These are phyloP conservation scores for Rhododendron griersonianum DNA, from an alignment of 148 eudicot genomes.

Conservation along the genomic window DNA sequence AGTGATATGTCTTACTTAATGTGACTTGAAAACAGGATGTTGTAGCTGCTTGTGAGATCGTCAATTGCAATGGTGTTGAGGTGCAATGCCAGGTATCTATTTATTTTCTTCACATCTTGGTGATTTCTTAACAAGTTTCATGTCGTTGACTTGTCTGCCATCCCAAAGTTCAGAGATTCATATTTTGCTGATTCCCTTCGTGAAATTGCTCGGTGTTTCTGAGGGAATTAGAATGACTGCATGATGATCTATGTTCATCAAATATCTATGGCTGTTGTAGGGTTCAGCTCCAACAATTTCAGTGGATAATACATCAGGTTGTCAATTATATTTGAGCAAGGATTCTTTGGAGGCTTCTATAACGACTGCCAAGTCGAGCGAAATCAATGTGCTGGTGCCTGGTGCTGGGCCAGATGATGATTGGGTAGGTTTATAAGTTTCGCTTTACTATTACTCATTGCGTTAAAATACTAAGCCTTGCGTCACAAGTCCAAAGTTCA, in stretches of 20 bases:
- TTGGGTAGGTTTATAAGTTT: conserved; percentile 58
- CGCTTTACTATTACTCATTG: background rate
- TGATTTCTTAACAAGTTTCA: background rate
- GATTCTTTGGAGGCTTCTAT: conserved; percentile 74
- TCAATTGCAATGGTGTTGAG: conserved; percentile 86
- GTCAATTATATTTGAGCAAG: conserved; percentile 90
- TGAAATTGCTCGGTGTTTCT: background rate
- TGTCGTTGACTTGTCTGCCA: background rate
- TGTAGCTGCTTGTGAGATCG: conserved; percentile 98
- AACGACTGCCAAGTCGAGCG: conserved; percentile 96
- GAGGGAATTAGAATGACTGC: background rate
- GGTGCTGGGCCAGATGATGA: conserved; percentile 66
- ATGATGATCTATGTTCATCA: background rate
- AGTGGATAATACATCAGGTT: conserved; percentile 87
- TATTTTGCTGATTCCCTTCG: background rate
- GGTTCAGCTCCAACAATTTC: conserved; percentile 97
- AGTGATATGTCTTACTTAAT: conserved; percentile 7
- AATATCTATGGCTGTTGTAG: conserved; percentile 29
- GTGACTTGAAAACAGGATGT: conserved; percentile 59
- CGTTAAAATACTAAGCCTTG: background rate
- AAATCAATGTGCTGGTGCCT: conserved; percentile 87
- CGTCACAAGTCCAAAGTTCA: background rate
- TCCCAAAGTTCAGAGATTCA: background rate
- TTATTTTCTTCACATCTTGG: background rate
- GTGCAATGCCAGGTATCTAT: conserved; percentile 85